phyloP scores from a whole-genome alignment of 2,329 filamentous ascomycete genomes.

The Hymenoscyphus salicellus region DNA sequence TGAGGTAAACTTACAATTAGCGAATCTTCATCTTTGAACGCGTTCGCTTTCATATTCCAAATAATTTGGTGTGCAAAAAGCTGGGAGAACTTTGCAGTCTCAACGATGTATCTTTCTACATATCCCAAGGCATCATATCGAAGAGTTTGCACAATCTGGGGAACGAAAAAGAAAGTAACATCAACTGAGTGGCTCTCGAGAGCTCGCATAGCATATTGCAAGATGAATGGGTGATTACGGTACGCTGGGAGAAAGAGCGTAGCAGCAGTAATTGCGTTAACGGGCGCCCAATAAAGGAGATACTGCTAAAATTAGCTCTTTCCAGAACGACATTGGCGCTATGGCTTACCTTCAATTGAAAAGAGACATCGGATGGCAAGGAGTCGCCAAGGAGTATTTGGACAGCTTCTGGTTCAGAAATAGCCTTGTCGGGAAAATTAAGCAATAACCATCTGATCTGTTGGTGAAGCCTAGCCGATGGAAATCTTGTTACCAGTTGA shows the following conservation, averaged over 20 bases:
- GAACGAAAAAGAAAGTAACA: slow-evolving; percentile 97
- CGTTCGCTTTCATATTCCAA: slow-evolving; percentile 99
- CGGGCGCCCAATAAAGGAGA: slow-evolving; percentile 85
- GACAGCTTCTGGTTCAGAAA: slow-evolving; percentile 77
- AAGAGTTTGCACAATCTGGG: slow-evolving; percentile 93
- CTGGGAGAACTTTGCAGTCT: slow-evolving; percentile 97
- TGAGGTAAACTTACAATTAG: slow-evolving; percentile 59
- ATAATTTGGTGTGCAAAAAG: slow-evolving; percentile 99
- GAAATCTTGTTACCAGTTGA: slow-evolving; percentile 76
- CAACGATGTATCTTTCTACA: slow-evolving; percentile 91
- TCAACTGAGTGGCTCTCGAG: slow-evolving; percentile 94
- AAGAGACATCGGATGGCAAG: slow-evolving; percentile 74
- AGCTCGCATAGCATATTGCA: slow-evolving; percentile 95
- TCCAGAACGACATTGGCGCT: slow-evolving; percentile 3
- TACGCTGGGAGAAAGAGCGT: slow-evolving; percentile 92
- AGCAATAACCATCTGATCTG: slow-evolving; percentile 79
- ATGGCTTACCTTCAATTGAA: slow-evolving; percentile 72
- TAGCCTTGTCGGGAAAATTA: slow-evolving; percentile 77
- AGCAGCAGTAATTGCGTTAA: slow-evolving; percentile 89
- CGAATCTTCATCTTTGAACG: slow-evolving; percentile 94
- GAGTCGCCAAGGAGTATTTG: slow-evolving; percentile 75
- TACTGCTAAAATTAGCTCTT: slow-evolving; percentile 55
- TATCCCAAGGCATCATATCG: slow-evolving; percentile 92
- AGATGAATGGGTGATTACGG: slow-evolving; percentile 83
- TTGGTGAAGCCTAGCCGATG: slow-evolving; percentile 65